phyloP scores from a whole-genome alignment of 306 rosid species.

The Acmispon strigosus region DNA sequence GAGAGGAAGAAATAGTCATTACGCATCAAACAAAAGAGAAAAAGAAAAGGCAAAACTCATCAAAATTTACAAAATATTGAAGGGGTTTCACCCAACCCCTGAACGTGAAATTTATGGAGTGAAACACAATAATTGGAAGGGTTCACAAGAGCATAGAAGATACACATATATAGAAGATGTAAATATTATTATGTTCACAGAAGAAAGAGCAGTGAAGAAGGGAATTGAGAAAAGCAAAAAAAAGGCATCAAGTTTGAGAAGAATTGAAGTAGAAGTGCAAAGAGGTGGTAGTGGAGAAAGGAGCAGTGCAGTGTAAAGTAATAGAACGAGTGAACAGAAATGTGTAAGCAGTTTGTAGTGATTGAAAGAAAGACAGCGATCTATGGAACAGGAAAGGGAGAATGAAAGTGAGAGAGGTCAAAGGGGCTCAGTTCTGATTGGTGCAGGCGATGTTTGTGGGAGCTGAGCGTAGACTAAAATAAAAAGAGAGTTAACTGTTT shows the following conservation, averaged over 20 bases:
- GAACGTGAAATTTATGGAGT: neutral
- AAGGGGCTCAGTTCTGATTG: constrained; percentile 69
- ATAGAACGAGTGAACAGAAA: constrained; percentile 22
- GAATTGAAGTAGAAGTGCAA: neutral
- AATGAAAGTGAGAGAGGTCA: constrained; percentile 30
- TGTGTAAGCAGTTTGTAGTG: constrained; percentile 27
- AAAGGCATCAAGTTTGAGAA: neutral
- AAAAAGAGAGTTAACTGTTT: no score
- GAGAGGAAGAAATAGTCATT: neutral
- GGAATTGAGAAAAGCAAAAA: constrained; percentile 7
- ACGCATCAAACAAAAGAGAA: neutral
- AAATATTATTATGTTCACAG: neutral
- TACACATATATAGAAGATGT: neutral
- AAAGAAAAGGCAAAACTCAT: constrained; percentile 18
- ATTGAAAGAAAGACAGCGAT: constrained; percentile 31
- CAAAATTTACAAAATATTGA: constrained; percentile 13
- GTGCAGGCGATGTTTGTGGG: constrained; percentile 47
- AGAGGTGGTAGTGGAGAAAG: constrained; percentile 3
- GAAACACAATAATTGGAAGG: neutral
- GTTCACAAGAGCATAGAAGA: constrained; percentile 2
- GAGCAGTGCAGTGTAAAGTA: neutral
- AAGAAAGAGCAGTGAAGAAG: neutral
- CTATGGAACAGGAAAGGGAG: constrained; percentile 37
- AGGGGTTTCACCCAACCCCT: neutral
- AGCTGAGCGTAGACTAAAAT: neutral